phyloP scores from a whole-genome alignment of 805 yeast genomes.

The Myxozyma melibiosi region DNA sequence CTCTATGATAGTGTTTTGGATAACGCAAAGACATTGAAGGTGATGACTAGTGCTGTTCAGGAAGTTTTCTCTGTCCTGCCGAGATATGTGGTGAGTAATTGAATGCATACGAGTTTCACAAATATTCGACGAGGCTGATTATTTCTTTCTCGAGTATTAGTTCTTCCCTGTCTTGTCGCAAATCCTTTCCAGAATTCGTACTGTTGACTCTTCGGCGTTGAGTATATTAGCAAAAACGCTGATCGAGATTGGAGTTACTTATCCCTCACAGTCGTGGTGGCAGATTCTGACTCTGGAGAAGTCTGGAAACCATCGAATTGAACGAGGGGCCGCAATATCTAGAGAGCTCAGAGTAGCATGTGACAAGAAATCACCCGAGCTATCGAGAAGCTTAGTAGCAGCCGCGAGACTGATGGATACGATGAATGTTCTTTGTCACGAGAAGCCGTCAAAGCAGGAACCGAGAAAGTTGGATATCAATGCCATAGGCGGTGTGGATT shows the following conservation, averaged over 20 bases:
- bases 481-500: background rate
- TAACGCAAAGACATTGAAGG: conserved; percentile 27
- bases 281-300: conserved; percentile 69
- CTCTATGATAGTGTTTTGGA: conserved; percentile 11
- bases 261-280: conserved; percentile 89
- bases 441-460: background rate
- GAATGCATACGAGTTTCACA: background rate
- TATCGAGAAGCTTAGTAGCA: background rate
- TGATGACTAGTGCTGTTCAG: conserved; percentile 32
- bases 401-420: conserved; percentile 15
- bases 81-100: conserved; percentile 43
- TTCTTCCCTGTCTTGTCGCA: conserved; percentile 91
- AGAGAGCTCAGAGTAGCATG: conserved; percentile 6
- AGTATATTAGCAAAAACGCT: conserved; percentile 61
- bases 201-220: conserved; percentile 58
- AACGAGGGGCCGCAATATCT: conserved; percentile 42
- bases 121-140: no score
- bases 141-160: no score
- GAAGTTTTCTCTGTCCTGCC: conserved; percentile 53
- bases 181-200: conserved; percentile 74
- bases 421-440: conserved; percentile 9
- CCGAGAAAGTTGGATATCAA: conserved; percentile 4
- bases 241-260: conserved; percentile 57
- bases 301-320: conserved; percentile 55
- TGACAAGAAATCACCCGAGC: background rate